Percentiles rank a stretch among this genome's conserved stretches.
These are phyloP conservation scores for Shiraia bambusicola DNA, from an alignment of 2,329 filamentous ascomycete species.

Conservation along the genomic window DNA sequence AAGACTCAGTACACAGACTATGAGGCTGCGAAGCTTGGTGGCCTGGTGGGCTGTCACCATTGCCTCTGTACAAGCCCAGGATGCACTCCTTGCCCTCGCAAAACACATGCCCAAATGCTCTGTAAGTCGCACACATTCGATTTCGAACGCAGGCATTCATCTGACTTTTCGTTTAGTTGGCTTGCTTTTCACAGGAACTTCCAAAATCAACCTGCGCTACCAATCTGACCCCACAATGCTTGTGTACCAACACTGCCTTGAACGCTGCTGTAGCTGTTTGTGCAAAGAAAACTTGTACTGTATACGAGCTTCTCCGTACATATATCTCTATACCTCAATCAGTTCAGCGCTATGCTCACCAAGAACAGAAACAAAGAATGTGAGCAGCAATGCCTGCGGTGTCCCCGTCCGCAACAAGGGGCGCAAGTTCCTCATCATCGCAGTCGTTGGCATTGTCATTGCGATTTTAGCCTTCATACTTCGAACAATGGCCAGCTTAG, in stretches of 20 bases:
- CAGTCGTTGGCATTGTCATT: slow-evolving; percentile 30
- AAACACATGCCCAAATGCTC: slow-evolving; percentile 18
- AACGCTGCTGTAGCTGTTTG: slow-evolving; percentile 38
- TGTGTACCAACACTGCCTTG: slow-evolving; percentile 43
- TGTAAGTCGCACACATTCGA: slow-evolving; percentile 10
- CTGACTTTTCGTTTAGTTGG: slow-evolving; percentile 16
- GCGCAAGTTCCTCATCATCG: slow-evolving; percentile 30
- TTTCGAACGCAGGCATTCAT: not conserved
- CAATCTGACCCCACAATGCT: slow-evolving; percentile 42
- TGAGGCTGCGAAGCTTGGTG: slow-evolving; percentile 8
- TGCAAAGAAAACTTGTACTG: slow-evolving; percentile 37
- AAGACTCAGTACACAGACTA: slow-evolving; percentile 2
- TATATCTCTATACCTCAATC: not conserved
- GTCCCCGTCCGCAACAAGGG: slow-evolving; percentile 40
- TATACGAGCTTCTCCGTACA: slow-evolving; percentile 39
- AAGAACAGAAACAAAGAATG: slow-evolving; percentile 40
- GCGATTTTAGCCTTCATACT: slow-evolving; percentile 38
- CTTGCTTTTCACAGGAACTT: slow-evolving; percentile 24
- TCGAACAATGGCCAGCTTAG: slow-evolving; percentile 39
- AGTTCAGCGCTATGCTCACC: not conserved
- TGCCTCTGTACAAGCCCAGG: slow-evolving; percentile 13
- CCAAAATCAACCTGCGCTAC: slow-evolving; percentile 41
- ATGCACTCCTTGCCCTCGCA: slow-evolving; percentile 12
- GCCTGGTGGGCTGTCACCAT: slow-evolving; percentile 7
- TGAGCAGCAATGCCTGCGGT: slow-evolving; percentile 40